phyloP scores from a whole-genome alignment of 768 basidiomycete genomes.

The Nevesoporus exiguus region DNA sequence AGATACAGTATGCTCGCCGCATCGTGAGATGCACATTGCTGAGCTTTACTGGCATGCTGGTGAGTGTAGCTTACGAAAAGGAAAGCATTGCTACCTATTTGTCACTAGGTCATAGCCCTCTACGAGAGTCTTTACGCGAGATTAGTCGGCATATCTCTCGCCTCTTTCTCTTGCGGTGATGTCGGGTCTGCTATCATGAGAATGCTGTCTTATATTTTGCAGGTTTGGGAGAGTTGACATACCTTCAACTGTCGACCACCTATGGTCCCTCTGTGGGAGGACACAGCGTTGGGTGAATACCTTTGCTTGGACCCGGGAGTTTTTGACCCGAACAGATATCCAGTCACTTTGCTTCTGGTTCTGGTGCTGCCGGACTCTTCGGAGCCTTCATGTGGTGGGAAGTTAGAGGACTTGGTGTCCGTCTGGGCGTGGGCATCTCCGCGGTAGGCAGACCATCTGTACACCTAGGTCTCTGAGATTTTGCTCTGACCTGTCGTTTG shows the following conservation, averaged over 20 bases:
- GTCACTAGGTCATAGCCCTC: constrained; percentile 66
- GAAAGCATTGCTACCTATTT: neutral
- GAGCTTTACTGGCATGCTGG: constrained; percentile 84
- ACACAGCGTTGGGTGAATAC: constrained; percentile 71
- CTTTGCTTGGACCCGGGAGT: neutral
- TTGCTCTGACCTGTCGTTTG: too few relatives aligned
- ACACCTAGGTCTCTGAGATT: too few relatives aligned
- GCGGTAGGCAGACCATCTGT: too few relatives aligned
- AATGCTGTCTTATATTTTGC: neutral
- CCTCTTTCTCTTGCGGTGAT: constrained; percentile 71
- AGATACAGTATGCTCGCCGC: constrained; percentile 75
- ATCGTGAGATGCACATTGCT: constrained; percentile 70
- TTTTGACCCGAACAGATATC: neutral
- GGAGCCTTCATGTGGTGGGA: constrained; percentile 97
- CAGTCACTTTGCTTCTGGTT: constrained; percentile 91
- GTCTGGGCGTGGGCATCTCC: constrained; percentile 76
- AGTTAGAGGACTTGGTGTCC: constrained; percentile 79
- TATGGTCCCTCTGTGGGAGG: constrained; percentile 70
- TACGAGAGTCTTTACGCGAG: constrained; percentile 65
- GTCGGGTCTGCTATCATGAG: neutral
- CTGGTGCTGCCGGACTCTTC: constrained; percentile 89
- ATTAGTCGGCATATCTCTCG: constrained; percentile 75
- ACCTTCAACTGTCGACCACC: constrained; percentile 84
- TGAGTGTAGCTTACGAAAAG: constrained; percentile 41
- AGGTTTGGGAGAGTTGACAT: constrained; percentile 96